Evolutionary conservation across 108 stramenopile species (phyloP), one percentile per base, ranked within the genome.

Genomic region (Mayamaea pseudoterrestris): DNA sequence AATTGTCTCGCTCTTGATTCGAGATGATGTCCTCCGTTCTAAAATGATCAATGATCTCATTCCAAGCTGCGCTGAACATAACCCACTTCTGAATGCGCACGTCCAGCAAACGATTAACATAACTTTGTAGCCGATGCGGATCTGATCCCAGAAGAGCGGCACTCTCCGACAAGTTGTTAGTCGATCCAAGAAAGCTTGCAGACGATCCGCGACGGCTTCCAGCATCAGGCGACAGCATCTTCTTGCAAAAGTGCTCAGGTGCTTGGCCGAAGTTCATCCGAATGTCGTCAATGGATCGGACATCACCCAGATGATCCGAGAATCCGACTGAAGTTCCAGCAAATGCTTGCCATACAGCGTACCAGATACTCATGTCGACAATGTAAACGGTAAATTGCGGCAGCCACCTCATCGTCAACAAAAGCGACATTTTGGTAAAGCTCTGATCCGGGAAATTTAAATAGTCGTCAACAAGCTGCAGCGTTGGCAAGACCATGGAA

Each of bases 341-440:
- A 61, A 93, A 83, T 7, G 93, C 88, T 55, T 93, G 82, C 93
- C 91, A 94, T 14, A 86, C 78, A 17, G 94, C 80, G 48, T 94
- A 98, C 92, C 93, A 94, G 52, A 98, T 98, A 42, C 83, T 82
- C 78, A 78, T 91, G 55, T 98, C 97, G 50, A 98, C 93, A 39
- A 92, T 53, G 67, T 94, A 98, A 5, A 98, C 93, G 53, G 91
- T 61, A 57, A 94, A 93, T 43, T 94, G 93, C 1, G 97, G 97
- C 21, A 81, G 49, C 97, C 97, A 98, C 27, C 93, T 65, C 57
- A 95, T 61, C 0, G 69, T 61, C 18, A 96, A 61, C 25, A 93
- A 53, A 24, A 93, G 63, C 20, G 60, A 55, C 80, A 87, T 82
- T 57, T 76, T 76, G 8, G 63, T 57, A 41, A 91, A 86, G 53